Evolutionary conservation across 768 basidiomycete genomes (phyloP).

Genomic region (Crucibulum laeve): DNA sequence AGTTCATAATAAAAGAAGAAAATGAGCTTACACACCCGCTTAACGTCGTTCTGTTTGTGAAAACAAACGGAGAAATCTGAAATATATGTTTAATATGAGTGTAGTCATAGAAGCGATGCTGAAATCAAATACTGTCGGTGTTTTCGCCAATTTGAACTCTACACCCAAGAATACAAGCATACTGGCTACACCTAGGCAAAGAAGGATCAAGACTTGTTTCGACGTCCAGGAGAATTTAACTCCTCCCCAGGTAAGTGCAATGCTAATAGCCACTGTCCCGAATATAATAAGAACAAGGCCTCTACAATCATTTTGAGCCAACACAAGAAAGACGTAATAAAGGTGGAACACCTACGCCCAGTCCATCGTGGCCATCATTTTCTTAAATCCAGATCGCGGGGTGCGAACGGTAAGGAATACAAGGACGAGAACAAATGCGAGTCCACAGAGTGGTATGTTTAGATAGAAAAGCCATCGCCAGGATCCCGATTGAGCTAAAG

Average conservation of each 20-base stretch:
- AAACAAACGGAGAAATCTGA: not conserved
- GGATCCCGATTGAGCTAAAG: not conserved
- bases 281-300: not conserved
- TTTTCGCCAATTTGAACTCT: not conserved
- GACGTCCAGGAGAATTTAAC: not conserved
- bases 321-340: not conserved
- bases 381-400: not conserved
- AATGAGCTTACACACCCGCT: not conserved
- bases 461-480: not conserved
- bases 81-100: not conserved
- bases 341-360: not conserved
- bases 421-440: not conserved
- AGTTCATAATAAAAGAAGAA: not conserved
- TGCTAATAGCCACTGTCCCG: not conserved
- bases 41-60: not conserved
- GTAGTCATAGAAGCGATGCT: not conserved
- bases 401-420: not conserved
- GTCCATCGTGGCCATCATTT: not conserved
- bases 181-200: not conserved
- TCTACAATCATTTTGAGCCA: not conserved
- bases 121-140: not conserved
- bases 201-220: not conserved
- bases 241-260: not conserved
- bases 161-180: not conserved
- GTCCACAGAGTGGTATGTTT: not conserved